These are phyloP conservation scores for Piper betle DNA, from an alignment of 164 flowering plant genomes.

Conservation along the genomic window DNA sequence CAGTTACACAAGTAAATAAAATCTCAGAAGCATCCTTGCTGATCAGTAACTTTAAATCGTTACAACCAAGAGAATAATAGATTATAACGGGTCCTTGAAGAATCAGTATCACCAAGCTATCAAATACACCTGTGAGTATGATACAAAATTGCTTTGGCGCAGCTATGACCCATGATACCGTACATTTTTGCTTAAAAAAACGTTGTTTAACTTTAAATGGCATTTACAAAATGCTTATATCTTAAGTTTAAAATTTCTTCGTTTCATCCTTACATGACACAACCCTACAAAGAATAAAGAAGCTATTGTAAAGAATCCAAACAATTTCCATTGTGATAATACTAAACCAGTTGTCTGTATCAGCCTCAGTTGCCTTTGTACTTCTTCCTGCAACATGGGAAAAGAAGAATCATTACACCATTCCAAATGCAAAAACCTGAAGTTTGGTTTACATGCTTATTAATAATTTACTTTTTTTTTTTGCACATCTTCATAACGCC, in stretches of 20 bases:
- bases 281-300: slow-evolving; percentile 18
- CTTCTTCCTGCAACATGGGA: background rate
- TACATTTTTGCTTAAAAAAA: no score
- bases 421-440: background rate
- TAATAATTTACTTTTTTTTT: no score
- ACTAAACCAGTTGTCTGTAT: background rate
- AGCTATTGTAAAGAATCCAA: slow-evolving; percentile 10
- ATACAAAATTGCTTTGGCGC: no score
- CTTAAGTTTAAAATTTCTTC: slow-evolving; percentile 57
- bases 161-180: no score
- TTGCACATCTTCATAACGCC: background rate
- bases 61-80: no score
- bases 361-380: background rate
- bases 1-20: no score
- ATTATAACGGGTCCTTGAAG: no score
- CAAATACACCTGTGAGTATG: no score
- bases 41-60: no score
- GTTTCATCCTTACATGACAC: slow-evolving; percentile 41
- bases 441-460: background rate
- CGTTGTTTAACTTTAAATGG: background rate
- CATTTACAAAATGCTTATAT: slow-evolving; percentile 16
- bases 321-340: slow-evolving; percentile 18
- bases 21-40: no score
- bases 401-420: background rate
- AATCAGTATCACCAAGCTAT: no score